Evolutionary conservation across 305 asterid genomes (phyloP).

Genomic region (Fraxinus velutina): DNA sequence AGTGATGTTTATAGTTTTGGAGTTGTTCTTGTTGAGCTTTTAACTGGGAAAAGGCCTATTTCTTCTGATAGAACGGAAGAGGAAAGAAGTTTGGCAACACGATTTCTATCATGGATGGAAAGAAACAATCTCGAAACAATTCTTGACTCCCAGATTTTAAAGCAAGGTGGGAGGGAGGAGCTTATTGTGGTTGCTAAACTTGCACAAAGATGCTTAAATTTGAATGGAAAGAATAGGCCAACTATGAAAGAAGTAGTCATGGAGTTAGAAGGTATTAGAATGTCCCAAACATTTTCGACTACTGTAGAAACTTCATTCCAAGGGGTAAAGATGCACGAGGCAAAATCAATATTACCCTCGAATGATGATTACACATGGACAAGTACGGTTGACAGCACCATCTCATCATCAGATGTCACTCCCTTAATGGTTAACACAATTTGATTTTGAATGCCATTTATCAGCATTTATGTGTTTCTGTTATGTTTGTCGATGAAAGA

Average conservation of each 20-base stretch:
- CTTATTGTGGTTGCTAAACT: background rate
- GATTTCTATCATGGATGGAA: background rate
- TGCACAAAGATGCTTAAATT: background rate
- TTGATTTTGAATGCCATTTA: background rate
- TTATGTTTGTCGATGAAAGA: background rate
- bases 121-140: background rate
- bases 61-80: background rate
- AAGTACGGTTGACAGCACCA: background rate
- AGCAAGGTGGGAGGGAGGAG: background rate
- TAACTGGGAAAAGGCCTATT: constrained; percentile 13
- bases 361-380: background rate
- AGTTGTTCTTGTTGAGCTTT: constrained; percentile 22
- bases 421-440: background rate
- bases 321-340: background rate
- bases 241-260: background rate
- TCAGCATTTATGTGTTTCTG: background rate
- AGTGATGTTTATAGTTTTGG: constrained; percentile 24
- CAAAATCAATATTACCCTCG: background rate
- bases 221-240: background rate
- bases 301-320: background rate
- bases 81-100: background rate
- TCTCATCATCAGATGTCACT: background rate
- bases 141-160: background rate
- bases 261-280: background rate
- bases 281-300: background rate